These are phyloP conservation scores for Eruca vesicaria DNA, from an alignment of 441 rosid species.

Conservation along the genomic window DNA sequence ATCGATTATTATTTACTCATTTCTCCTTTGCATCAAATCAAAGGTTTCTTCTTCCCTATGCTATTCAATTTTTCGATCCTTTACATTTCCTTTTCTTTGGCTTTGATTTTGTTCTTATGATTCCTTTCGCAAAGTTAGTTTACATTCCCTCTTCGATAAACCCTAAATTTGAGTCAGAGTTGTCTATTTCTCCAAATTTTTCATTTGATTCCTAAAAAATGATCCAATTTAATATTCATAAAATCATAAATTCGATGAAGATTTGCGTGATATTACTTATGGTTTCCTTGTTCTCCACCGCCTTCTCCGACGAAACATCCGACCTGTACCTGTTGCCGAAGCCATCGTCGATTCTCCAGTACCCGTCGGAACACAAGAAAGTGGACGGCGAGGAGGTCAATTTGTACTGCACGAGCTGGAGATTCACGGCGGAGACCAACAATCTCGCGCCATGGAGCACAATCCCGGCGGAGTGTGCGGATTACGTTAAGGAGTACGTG, in stretches of 20 bases:
- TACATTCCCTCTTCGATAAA: not conserved
- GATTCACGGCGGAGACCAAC: slow-evolving; percentile 84
- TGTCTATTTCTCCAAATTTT: not conserved
- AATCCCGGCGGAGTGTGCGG: slow-evolving; percentile 68
- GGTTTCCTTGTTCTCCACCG: slow-evolving; percentile 33
- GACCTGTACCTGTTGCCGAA: slow-evolving; percentile 46
- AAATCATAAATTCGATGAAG: slow-evolving; percentile 33
- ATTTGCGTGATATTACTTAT: slow-evolving; percentile 33
- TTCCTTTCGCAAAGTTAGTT: slow-evolving; percentile 1
- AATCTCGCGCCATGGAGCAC: slow-evolving; percentile 82
- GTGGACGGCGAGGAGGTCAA: slow-evolving; percentile 41
- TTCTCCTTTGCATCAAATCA: not conserved
- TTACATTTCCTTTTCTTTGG: not conserved
- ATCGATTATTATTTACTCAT: not conserved
- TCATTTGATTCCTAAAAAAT: not conserved
- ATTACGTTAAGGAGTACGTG: slow-evolving; percentile 64
- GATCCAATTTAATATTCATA: not conserved
- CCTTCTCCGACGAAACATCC: slow-evolving; percentile 38
- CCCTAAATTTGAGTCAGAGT: not conserved
- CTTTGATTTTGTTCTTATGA: not conserved
- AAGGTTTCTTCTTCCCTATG: slow-evolving; percentile 14
- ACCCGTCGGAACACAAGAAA: slow-evolving; percentile 37
- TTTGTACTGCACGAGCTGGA: slow-evolving; percentile 82
- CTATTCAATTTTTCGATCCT: not conserved
- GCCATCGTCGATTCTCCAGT: slow-evolving; percentile 65